Percentiles rank a stretch among this genome's conserved stretches.
Conservation (phyloP, 805 yeast genomes). For the Scheffersomyces lignosus region DNA sequence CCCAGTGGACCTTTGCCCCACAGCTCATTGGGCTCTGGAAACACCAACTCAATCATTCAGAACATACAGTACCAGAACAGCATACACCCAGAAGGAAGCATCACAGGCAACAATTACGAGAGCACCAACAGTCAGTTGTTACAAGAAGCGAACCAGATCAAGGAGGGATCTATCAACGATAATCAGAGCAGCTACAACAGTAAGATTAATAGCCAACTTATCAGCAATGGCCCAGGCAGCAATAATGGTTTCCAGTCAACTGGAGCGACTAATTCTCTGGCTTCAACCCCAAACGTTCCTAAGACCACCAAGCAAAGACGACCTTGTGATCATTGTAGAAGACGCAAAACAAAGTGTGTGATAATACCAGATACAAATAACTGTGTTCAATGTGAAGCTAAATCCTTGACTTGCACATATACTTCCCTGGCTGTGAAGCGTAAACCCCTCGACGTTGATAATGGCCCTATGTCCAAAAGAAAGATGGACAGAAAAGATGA, state of each 20-base stretch:
- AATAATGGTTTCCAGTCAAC: too few relatives aligned
- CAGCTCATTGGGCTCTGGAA: constrained; percentile 1
- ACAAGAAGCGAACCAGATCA: too few relatives aligned
- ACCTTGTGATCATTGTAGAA: constrained; percentile 85
- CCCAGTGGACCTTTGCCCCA: constrained; percentile 8
- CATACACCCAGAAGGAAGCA: constrained; percentile 17
- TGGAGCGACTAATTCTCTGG: too few relatives aligned
- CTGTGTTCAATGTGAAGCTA: constrained; percentile 77
- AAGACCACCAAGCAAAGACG: constrained; percentile 42
- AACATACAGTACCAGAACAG: constrained; percentile 32
- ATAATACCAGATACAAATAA: constrained; percentile 58
- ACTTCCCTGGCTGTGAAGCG: constrained; percentile 53
- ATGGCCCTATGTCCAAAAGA: constrained; percentile 11
- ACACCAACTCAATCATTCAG: constrained; percentile 25
- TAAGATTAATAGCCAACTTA: too few relatives aligned
- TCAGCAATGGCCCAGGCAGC: too few relatives aligned
- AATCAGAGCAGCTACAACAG: too few relatives aligned
- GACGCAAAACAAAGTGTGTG: constrained; percentile 79
- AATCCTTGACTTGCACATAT: constrained; percentile 73
- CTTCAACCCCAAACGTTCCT: not conserved
- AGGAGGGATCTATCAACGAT: too few relatives aligned
- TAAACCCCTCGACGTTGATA: constrained; percentile 20
- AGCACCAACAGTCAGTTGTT: too few relatives aligned
- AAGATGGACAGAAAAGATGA: constrained; percentile 11
- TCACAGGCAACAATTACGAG: too few relatives aligned